Conservation (phyloP, 1,284 basidiomycete species). For the Heliocybe sulcata region DNA sequence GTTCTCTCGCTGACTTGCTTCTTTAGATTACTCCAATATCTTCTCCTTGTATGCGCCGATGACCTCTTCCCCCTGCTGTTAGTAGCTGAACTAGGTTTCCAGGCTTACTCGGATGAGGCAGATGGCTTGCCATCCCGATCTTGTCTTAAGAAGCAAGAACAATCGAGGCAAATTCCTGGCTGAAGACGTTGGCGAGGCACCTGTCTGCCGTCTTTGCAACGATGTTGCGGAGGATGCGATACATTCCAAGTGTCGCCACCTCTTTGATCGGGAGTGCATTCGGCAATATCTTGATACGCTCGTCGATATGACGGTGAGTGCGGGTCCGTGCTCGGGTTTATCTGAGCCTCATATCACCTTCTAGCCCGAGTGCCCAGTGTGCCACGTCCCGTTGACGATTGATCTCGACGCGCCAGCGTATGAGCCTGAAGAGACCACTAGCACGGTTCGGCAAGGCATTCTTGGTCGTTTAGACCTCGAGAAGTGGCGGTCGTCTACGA, state of each 20-base stretch:
- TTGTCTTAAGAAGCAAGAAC: conserved; percentile 86
- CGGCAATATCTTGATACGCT: conserved; percentile 84
- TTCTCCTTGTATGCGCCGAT: conserved; percentile 62
- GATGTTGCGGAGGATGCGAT: conserved; percentile 98
- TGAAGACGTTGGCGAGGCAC: conserved; percentile 63
- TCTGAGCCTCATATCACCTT: conserved; percentile 5
- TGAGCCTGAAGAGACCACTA: conserved; percentile 67
- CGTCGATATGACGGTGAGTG: conserved; percentile 61
- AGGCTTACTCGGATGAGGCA: conserved; percentile 87
- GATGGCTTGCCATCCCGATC: conserved; percentile 94
- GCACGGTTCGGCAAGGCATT: conserved; percentile 79
- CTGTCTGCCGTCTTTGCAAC: conserved; percentile 91
- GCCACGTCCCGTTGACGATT: conserved; percentile 89
- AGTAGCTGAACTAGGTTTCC: conserved; percentile 3
- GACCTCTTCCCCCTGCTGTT: neutral
- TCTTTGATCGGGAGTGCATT: conserved; percentile 94
- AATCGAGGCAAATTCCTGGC: conserved; percentile 55
- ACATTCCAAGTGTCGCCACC: conserved; percentile 84
- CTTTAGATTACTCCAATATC: conserved; percentile 88
- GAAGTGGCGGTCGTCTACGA: conserved; percentile 91
- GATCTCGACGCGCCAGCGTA: conserved; percentile 92
- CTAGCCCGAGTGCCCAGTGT: conserved; percentile 92
- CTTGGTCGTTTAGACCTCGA: conserved; percentile 85
- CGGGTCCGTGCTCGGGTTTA: neutral
- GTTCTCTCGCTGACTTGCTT: conserved; percentile 7